These are phyloP conservation scores for Yamadazyma buinensis DNA, from an alignment of 1,139 yeast species.

Conservation along the genomic window DNA sequence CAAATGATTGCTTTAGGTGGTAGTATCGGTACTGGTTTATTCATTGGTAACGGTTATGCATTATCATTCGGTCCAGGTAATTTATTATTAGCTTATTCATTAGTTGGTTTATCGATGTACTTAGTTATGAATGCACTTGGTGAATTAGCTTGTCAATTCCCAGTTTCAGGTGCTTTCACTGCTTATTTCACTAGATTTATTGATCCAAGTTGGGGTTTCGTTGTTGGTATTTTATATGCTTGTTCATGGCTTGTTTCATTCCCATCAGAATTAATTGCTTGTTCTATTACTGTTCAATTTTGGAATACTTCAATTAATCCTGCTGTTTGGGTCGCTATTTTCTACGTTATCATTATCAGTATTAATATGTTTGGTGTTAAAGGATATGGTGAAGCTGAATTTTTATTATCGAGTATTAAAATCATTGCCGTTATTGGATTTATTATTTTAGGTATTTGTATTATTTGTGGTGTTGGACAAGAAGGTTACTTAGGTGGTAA, in stretches of 20 bases:
- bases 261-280: slow-evolving; percentile 44
- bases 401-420: slow-evolving; percentile 36
- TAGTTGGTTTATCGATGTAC: slow-evolving; percentile 43
- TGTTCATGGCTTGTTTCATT: slow-evolving; percentile 41
- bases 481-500: slow-evolving; percentile 39
- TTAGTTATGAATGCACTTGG: slow-evolving; percentile 58
- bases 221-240: slow-evolving; percentile 40
- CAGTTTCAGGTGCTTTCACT: slow-evolving; percentile 59
- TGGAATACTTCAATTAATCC: slow-evolving; percentile 38
- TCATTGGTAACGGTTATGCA: slow-evolving; percentile 70
- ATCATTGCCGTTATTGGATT: slow-evolving; percentile 44
- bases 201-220: slow-evolving; percentile 61
- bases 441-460: slow-evolving; percentile 30
- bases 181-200: slow-evolving; percentile 55
- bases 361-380: slow-evolving; percentile 43
- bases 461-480: slow-evolving; percentile 42
- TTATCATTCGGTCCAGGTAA: slow-evolving; percentile 67
- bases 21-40: slow-evolving; percentile 45
- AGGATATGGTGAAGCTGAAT: slow-evolving; percentile 47
- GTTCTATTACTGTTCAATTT: slow-evolving; percentile 39
- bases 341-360: slow-evolving; percentile 31
- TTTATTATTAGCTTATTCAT: slow-evolving; percentile 47
- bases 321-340: slow-evolving; percentile 43
- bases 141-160: slow-evolving; percentile 58
- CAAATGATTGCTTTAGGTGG: slow-evolving; percentile 48